phyloP scores from a whole-genome alignment of 257 asterid species.

The Solanum chilense region DNA sequence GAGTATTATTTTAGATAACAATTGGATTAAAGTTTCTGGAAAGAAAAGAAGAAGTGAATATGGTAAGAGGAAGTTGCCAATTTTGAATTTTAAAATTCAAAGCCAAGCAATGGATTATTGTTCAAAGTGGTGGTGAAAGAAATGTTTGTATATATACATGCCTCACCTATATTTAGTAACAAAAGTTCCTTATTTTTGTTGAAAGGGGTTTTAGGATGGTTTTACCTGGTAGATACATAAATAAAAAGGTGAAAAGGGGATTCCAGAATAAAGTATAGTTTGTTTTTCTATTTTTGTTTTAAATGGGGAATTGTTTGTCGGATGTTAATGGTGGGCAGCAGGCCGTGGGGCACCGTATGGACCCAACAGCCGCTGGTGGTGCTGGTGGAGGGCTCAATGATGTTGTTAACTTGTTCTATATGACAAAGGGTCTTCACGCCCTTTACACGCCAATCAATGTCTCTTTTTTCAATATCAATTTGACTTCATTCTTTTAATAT shows the following conservation, averaged over 20 bases:
- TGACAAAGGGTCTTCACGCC: constrained; percentile 33
- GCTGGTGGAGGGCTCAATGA: constrained; percentile 24
- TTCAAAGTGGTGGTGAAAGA: background rate
- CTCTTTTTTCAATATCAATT: background rate
- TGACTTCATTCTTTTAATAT: background rate
- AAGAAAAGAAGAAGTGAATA: background rate
- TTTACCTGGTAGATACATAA: background rate
- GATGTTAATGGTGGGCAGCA: constrained; percentile 73
- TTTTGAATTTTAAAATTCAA: background rate
- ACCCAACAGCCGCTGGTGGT: constrained; percentile 6
- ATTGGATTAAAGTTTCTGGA: background rate
- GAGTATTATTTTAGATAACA: too few species aligned
- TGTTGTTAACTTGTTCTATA: constrained; percentile 49
- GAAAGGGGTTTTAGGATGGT: background rate
- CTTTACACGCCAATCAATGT: constrained; percentile 52
- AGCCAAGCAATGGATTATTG: background rate
- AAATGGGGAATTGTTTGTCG: constrained; percentile 52
- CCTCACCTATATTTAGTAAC: background rate
- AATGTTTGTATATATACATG: background rate
- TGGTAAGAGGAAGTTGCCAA: background rate
- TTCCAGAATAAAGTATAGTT: background rate
- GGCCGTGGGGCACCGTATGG: constrained; percentile 19
- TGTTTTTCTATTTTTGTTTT: too few species aligned
- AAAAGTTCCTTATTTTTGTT: background rate
- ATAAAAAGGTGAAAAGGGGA: background rate